Base-by-base conservation (phyloP, 306 rosid genomes). In the Dicorynia guianensis region DNA sequence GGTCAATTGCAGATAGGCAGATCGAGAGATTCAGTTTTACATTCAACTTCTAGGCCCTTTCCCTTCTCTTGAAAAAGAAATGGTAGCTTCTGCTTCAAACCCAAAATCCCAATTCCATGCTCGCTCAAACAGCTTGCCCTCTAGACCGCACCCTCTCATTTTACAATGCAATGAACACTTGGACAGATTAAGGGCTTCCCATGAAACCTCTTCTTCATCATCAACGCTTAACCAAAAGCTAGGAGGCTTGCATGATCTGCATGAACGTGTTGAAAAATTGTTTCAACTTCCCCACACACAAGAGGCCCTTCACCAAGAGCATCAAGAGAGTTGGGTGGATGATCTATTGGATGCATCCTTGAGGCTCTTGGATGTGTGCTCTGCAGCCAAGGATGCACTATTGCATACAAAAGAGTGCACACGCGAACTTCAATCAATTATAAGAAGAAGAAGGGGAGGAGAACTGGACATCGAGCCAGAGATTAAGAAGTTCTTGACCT, bases 311-410 rank as follows among this genome's bases (percentile, higher is more conserved):
- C 11, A n/a, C 67, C 46, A 62, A 35, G 67, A 62, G n/a, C 6
- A 10, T 10, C 59, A 53, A 18, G 47, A 62, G 30, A 25, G 30
- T 25, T 25, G 30, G 30, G 30, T 25, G 30, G 30, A 25, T 38
- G 25, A 62, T 18, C 46, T 62, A 0, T 36, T 62, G 48, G 67
- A 62, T 36, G 67, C 48, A 62, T 62, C 67, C 15, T 40, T 62
- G 5, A 38, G 67, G 67, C 67, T 38, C 47, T 14, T 62, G 17
- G 67, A 62, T 0, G 67, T 38, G 9, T 62, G 67, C 15, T 17
- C 47, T 36, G 18, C 44, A 0, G 48, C 33, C 17, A 61, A 40
- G 17, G 67, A 61, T 61, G 15, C 67, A 4, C 20, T 61, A 5
- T 34, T 35, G 48, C 43, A 25, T 25, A 25, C 30, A 25, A 25